phyloP scores from a whole-genome alignment of 257 asterid genomes.

The Marsdenia floribunda region DNA sequence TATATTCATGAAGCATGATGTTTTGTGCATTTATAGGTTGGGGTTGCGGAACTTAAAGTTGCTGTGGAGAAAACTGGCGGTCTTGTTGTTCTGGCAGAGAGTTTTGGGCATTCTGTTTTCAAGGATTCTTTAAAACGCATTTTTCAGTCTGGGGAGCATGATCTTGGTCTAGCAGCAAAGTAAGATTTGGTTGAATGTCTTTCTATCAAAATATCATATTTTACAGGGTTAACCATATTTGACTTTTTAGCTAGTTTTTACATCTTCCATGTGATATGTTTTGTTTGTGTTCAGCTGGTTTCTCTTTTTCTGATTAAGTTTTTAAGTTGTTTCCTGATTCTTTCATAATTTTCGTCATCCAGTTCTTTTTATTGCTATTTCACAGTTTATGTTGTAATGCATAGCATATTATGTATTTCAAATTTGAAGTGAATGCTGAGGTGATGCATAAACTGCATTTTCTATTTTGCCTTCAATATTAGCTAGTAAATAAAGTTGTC shows the following conservation, averaged over 20 bases:
- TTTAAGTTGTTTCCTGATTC: background rate
- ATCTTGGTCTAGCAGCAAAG: slow-evolving; percentile 87
- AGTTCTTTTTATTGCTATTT: background rate
- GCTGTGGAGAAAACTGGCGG: slow-evolving; percentile 95
- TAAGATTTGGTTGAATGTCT: slow-evolving; percentile 41
- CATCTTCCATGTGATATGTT: background rate
- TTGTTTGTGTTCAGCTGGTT: background rate
- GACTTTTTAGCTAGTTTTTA: background rate
- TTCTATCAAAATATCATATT: background rate
- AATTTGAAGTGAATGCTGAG: background rate
- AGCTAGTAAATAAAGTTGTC: background rate
- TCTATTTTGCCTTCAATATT: background rate
- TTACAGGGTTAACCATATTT: background rate
- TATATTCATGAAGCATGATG: background rate
- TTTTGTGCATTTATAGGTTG: slow-evolving; percentile 50
- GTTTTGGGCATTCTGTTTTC: slow-evolving; percentile 95
- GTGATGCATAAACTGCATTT: background rate
- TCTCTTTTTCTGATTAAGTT: background rate
- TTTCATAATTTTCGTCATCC: background rate
- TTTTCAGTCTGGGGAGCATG: slow-evolving; percentile 75
- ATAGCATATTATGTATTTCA: background rate
- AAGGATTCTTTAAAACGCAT: slow-evolving; percentile 80
- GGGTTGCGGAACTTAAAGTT: slow-evolving; percentile 91
- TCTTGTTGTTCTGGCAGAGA: slow-evolving; percentile 88
- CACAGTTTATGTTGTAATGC: background rate